Percentiles rank a stretch among this genome's conserved stretches.
phyloP scores from a whole-genome alignment of 2,329 filamentous ascomycete species.

The Hansfordia pulvinata region DNA sequence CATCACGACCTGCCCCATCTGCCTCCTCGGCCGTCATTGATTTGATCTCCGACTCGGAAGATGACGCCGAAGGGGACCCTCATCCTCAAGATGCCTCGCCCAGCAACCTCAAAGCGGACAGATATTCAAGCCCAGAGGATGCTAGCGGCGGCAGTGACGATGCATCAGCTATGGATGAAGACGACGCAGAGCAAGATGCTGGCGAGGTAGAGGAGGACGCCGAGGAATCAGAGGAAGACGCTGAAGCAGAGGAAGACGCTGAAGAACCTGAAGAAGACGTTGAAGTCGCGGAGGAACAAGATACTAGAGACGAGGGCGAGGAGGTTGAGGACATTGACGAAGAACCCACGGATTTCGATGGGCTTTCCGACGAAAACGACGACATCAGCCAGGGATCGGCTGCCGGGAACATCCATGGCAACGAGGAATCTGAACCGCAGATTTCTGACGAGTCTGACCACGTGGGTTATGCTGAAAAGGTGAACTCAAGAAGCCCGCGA shows the following conservation, averaged over 20 bases:
- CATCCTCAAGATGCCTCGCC: conserved; percentile 2
- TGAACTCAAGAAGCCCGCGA: too few relatives aligned
- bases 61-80: conserved; percentile 8
- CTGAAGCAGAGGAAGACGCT: conserved; percentile 7
- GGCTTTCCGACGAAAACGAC: conserved; percentile 1
- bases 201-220: conserved; percentile 6
- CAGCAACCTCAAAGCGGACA: not conserved
- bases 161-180: conserved; percentile 6
- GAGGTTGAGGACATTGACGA: conserved; percentile 7
- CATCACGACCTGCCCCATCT: conserved; percentile 4
- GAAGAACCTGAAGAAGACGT: conserved; percentile 4
- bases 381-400: conserved; percentile 1
- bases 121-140: not conserved
- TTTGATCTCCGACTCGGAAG: conserved; percentile 12
- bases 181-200: conserved; percentile 6
- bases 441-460: too few relatives aligned
- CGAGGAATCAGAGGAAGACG: conserved; percentile 6
- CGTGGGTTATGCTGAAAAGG: too few relatives aligned
- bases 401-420: too few relatives aligned
- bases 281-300: conserved; percentile 3
- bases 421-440: too few relatives aligned
- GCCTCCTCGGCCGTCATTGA: conserved; percentile 11
- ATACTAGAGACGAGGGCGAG: conserved; percentile 1
- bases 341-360: conserved; percentile 5
- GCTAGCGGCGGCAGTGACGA: conserved; percentile 1